Percentiles rank a stretch among this genome's conserved stretches.
Evolutionary conservation across 2,329 filamentous ascomycete genomes (phyloP).

Genomic region (Capronia epimyces): DNA sequence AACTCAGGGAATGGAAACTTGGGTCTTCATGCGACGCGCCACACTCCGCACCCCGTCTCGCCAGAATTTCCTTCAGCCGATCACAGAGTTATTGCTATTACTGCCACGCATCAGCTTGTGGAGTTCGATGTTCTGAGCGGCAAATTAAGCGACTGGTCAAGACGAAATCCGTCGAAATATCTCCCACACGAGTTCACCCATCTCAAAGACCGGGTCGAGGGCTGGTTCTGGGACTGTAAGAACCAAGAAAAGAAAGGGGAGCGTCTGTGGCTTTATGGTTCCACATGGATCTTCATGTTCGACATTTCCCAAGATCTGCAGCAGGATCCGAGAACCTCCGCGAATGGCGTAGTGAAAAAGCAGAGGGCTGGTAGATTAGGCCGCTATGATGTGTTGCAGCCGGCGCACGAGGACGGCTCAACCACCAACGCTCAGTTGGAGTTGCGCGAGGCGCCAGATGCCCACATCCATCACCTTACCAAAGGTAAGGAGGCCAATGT

Average conservation of each 20-base stretch:
- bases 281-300: constrained; percentile 85
- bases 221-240: constrained; percentile 55
- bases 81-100: constrained; percentile 56
- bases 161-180: constrained; percentile 68
- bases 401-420: neutral
- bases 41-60: constrained; percentile 50
- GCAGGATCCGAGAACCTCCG: neutral
- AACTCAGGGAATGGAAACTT: constrained; percentile 32
- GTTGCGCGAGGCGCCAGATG: neutral
- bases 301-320: constrained; percentile 68
- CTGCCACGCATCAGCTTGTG: constrained; percentile 62
- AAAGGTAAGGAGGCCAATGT: neutral
- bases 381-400: constrained; percentile 29
- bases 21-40: constrained; percentile 46
- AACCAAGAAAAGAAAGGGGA: constrained; percentile 36
- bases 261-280: constrained; percentile 81
- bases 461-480: neutral
- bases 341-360: neutral
- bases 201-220: constrained; percentile 70
- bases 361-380: constrained; percentile 23
- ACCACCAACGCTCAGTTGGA: neutral
- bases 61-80: constrained; percentile 52
- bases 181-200: constrained; percentile 70
- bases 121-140: constrained; percentile 76
- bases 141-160: constrained; percentile 75